Percentiles rank a stretch among this genome's conserved stretches.
Conservation (phyloP, 176 grass and related monocot genomes). For the Areca catechu region DNA sequence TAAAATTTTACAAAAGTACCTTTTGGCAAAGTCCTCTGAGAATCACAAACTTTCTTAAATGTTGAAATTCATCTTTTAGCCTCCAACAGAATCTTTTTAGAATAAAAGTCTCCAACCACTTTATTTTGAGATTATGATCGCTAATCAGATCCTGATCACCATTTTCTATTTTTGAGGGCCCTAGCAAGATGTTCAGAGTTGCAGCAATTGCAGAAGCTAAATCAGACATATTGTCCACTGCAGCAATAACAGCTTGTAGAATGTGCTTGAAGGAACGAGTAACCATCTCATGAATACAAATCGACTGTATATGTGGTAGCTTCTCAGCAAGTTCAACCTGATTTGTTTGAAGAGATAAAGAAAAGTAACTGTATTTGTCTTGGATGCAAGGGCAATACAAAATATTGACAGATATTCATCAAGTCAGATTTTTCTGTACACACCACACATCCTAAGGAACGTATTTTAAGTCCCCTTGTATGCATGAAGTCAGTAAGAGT, state of each 20-base stretch:
- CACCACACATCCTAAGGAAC: conserved; percentile 79
- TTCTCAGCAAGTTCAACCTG: conserved; percentile 87
- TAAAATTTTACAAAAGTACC: conserved; percentile 25
- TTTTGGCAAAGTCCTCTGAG: conserved; percentile 87
- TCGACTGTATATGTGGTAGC: conserved; percentile 95
- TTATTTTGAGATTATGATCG: conserved; percentile 48
- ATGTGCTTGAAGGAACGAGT: conserved; percentile 91
- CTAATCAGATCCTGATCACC: conserved; percentile 25
- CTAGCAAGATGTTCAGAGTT: conserved; percentile 85
- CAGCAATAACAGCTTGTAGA: conserved; percentile 79
- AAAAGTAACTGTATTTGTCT: background rate
- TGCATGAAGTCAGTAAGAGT: conserved; percentile 99
- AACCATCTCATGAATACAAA: conserved; percentile 99
- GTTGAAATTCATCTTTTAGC: conserved; percentile 72
- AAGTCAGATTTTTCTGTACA: conserved; percentile 22
- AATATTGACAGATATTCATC: too few species aligned
- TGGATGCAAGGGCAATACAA: background rate
- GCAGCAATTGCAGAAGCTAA: conserved; percentile 66
- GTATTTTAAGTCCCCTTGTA: conserved; percentile 86
- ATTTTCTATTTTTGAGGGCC: conserved; percentile 45
- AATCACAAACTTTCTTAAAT: conserved; percentile 81
- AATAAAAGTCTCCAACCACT: conserved; percentile 79
- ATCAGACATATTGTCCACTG: conserved; percentile 57
- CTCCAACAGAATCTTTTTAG: conserved; percentile 76
- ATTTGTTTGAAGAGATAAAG: conserved; percentile 18